Conservation (phyloP, 1,139 yeast species). For the Blastobotrys ciferrii region DNA sequence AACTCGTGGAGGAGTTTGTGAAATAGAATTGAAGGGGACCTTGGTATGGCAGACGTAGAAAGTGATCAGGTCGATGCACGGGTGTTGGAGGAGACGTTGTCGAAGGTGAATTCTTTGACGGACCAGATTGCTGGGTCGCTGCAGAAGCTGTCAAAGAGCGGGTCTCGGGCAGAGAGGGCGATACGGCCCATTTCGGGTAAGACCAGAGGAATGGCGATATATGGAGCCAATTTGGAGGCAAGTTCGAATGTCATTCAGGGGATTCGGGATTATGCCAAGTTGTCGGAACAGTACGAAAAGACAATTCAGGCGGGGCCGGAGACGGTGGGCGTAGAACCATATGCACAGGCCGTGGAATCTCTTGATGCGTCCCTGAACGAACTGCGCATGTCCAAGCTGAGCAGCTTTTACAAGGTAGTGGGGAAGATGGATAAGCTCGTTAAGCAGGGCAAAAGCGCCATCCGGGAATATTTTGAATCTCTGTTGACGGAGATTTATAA, state of each 20-base stretch:
- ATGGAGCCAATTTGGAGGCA: slow-evolving; percentile 54
- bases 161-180: slow-evolving; percentile 60
- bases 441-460: slow-evolving; percentile 25
- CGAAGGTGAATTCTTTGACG: slow-evolving; percentile 58
- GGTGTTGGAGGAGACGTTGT: slow-evolving; percentile 71
- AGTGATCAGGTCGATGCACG: slow-evolving; percentile 83
- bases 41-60: slow-evolving; percentile 41
- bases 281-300: slow-evolving; percentile 30
- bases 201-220: slow-evolving; percentile 55
- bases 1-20: too few species aligned
- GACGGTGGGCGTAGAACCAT: slow-evolving; percentile 26
- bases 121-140: slow-evolving; percentile 56
- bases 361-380: slow-evolving; percentile 29
- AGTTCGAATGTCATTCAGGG: slow-evolving; percentile 59
- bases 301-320: slow-evolving; percentile 29
- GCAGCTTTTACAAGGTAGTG: slow-evolving; percentile 33
- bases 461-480: slow-evolving; percentile 27
- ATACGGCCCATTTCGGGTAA: slow-evolving; percentile 70
- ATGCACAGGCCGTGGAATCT: slow-evolving; percentile 26
- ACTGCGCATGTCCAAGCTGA: slow-evolving; percentile 27
- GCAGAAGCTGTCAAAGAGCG: slow-evolving; percentile 52
- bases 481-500: slow-evolving; percentile 24
- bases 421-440: slow-evolving; percentile 30
- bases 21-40: too few species aligned
- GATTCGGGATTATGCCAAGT: slow-evolving; percentile 66